These are phyloP conservation scores for Calonectria multiphialidica DNA, from an alignment of 2,329 filamentous ascomycete genomes.

Conservation along the genomic window DNA sequence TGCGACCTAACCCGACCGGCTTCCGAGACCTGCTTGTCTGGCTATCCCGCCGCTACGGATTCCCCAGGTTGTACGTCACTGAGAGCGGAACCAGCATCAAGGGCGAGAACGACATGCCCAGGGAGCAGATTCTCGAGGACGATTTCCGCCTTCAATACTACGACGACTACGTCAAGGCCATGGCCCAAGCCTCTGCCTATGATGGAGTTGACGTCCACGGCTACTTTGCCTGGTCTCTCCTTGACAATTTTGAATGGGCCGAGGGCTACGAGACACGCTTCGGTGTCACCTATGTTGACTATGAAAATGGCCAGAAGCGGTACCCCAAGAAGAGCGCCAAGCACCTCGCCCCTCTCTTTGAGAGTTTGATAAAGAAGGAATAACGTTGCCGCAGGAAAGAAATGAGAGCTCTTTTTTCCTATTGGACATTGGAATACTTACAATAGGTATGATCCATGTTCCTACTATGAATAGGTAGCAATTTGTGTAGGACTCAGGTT, in stretches of 20 bases:
- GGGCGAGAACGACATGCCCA: slow-evolving; percentile 81
- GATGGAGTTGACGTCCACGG: slow-evolving; percentile 84
- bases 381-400: slow-evolving; percentile 38
- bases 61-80: slow-evolving; percentile 86
- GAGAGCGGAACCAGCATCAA: slow-evolving; percentile 90
- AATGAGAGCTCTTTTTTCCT: not conserved
- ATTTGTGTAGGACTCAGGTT: too few relatives aligned
- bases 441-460: not conserved
- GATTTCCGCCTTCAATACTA: slow-evolving; percentile 88
- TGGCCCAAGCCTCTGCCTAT: slow-evolving; percentile 77
- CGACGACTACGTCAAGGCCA: slow-evolving; percentile 79
- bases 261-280: slow-evolving; percentile 91
- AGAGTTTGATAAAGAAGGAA: slow-evolving; percentile 75
- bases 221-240: slow-evolving; percentile 88
- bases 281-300: slow-evolving; percentile 87
- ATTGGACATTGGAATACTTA: not conserved
- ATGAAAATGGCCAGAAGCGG: slow-evolving; percentile 81
- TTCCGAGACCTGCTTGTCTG: slow-evolving; percentile 84
- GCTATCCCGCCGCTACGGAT: slow-evolving; percentile 81
- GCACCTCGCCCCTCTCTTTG: slow-evolving; percentile 78
- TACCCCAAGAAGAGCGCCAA: slow-evolving; percentile 87
- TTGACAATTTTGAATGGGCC: slow-evolving; percentile 96
- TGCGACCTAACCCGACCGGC: slow-evolving; percentile 79
- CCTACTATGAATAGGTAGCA: not conserved
- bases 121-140: slow-evolving; percentile 81